Conservation (phyloP, 495 filamentous ascomycete genomes). For the Talaromyces nanjingensis region DNA sequence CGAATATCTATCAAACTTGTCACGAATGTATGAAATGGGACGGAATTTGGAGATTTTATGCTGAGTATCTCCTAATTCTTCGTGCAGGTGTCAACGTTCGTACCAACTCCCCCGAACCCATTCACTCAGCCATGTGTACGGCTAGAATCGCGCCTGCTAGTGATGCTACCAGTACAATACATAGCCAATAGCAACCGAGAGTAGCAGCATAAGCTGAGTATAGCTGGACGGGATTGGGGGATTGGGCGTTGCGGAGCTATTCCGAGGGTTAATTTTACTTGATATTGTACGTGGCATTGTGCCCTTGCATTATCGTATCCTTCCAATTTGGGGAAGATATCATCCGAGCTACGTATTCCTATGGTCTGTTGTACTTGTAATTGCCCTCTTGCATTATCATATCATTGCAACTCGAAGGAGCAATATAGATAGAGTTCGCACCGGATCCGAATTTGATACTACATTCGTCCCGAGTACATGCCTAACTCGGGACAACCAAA, state of each 20-base stretch:
- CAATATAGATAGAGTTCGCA: constrained; percentile 20
- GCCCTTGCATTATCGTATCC: not conserved
- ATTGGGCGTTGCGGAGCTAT: not conserved
- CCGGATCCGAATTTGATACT: constrained; percentile 61
- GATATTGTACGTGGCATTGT: not conserved
- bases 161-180: not conserved
- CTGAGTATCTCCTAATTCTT: not conserved
- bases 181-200: not conserved
- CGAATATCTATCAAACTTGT: not conserved
- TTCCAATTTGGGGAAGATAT: not conserved
- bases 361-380: not conserved
- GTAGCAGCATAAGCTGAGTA: not conserved
- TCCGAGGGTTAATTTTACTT: not conserved
- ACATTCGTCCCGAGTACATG: constrained; percentile 19
- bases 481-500: not conserved
- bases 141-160: not conserved
- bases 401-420: not conserved
- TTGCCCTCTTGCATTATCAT: not conserved
- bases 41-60: not conserved
- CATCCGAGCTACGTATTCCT: not conserved
- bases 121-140: not conserved
- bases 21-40: not conserved
- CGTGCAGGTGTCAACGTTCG: not conserved
- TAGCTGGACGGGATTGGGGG: not conserved
- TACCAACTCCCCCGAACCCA: not conserved